Evolutionary conservation across 2,329 filamentous ascomycete genomes (phyloP), one percentile per base, ranked within the genome.

Genomic region (Arthroderma sp.): DNA sequence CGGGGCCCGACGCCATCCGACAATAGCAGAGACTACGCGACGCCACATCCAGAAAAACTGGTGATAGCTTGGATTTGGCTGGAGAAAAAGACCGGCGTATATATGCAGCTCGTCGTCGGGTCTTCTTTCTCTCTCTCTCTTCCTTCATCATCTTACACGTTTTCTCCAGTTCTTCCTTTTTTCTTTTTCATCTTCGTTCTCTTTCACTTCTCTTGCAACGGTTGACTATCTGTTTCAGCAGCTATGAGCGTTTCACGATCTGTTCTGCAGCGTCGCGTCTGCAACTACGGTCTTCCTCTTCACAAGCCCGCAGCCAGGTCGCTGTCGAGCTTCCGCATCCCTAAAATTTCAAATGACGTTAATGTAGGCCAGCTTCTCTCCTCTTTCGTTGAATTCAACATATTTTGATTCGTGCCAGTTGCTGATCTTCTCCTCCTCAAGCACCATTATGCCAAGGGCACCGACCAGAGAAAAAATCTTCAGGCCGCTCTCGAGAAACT

Each of bases 401-500:
- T 10, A n/a, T 9, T 15, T 11, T 9, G 29, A 22, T 39, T 29
- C 36, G 37, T 36, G 10, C 29, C 22, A 5, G 9, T 27, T n/a
- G 15, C 22, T 4, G 4, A 34, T 30, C 4, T 41, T 22, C 15
- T 22, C 15, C 15, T 22, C 15, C 15, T 22, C 15, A 22, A 49
- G 47, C 44, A 40, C 30, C 44, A 47, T 9, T 50, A 50, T 36
- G 48, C 38, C 30, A 45, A 29, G 29, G 45, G 43, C 29, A 45
- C 48, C 3, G 37, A 33, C 10, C 44, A 50, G 36, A 41, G 48
- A 29, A 9, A 42, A 29, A 38, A 27, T 6, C 42, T 50, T n/a
- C 42, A 50, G 39, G 28, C 29, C 4, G 38, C 48, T 5, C 28
- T 50, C n/a, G 33, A 45, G 34, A 37, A 34, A 8, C 37, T 49